Evolutionary conservation across 371 early-diverging fungal genomes (phyloP).

Genomic region (Blakeslea trispora): DNA sequence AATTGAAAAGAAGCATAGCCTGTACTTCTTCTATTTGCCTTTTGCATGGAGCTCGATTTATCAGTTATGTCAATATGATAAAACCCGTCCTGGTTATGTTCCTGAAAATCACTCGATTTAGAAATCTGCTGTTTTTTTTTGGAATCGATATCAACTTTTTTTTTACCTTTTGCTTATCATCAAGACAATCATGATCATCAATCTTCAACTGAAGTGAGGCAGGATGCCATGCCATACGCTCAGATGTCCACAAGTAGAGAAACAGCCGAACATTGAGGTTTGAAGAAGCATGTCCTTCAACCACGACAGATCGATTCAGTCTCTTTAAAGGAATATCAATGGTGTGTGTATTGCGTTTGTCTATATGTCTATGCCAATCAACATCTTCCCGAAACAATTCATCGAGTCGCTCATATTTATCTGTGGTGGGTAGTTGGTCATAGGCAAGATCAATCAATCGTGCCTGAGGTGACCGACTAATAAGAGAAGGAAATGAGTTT

Average conservation of each 20-base stretch:
- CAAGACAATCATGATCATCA: constrained; percentile 13
- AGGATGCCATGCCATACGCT: constrained; percentile 27
- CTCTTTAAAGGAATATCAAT: constrained; percentile 22
- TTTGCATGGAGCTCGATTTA: constrained; percentile 19
- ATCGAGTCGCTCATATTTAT: constrained; percentile 36
- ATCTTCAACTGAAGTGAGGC: constrained; percentile 7
- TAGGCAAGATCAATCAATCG: constrained; percentile 31
- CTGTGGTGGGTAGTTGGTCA: constrained; percentile 35
- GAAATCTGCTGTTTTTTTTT: too few relatives aligned
- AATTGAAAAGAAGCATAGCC: constrained; percentile 13
- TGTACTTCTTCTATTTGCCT: constrained; percentile 18
- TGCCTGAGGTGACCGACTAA: constrained; percentile 15
- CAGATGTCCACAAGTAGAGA: constrained; percentile 38
- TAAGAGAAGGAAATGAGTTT: neutral
- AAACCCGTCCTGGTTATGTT: constrained; percentile 11
- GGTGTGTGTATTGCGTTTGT: neutral
- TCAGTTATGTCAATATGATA: constrained; percentile 46
- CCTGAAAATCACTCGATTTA: neutral
- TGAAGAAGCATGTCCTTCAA: constrained; percentile 27
- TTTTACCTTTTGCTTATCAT: constrained; percentile 24
- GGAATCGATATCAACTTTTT: neutral
- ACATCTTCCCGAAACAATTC: constrained; percentile 28
- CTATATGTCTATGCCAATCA: constrained; percentile 9
- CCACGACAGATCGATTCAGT: constrained; percentile 14
- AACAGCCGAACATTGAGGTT: constrained; percentile 32